These are phyloP conservation scores for Corinectria fuckeliana DNA, from an alignment of 2,329 filamentous ascomycete genomes.

Conservation along the genomic window DNA sequence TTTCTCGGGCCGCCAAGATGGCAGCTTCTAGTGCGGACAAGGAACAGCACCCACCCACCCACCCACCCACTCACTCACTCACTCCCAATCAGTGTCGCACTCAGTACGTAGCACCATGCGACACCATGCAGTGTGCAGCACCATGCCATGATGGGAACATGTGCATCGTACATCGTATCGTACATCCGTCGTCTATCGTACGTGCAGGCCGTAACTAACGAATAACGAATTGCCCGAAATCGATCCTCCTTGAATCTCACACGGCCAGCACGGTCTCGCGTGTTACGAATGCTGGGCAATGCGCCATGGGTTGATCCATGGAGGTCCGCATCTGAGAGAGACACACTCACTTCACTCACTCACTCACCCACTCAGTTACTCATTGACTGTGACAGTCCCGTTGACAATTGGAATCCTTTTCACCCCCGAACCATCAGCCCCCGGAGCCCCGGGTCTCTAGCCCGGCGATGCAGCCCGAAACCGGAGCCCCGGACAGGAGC, in stretches of 20 bases:
- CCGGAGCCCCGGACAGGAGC: conserved; percentile 3
- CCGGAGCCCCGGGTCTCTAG: conserved; percentile 9
- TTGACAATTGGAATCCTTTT: too few species aligned
- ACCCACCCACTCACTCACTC: background rate
- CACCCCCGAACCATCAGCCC: conserved; percentile 1
- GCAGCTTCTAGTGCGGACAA: conserved; percentile 5
- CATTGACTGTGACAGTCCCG: too few species aligned
- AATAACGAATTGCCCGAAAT: conserved; percentile 17
- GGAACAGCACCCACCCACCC: background rate
- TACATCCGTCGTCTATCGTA: conserved; percentile 19
- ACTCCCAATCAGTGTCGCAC: too few species aligned
- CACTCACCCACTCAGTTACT: background rate
- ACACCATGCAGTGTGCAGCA: conserved; percentile 3
- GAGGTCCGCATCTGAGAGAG: background rate
- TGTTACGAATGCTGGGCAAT: background rate
- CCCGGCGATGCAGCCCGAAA: conserved; percentile 17
- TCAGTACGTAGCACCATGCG: conserved; percentile 1
- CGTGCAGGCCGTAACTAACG: conserved; percentile 17
- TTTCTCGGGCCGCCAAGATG: conserved; percentile 15
- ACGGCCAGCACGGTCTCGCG: background rate
- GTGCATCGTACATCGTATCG: conserved; percentile 16
- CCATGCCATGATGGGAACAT: conserved; percentile 12
- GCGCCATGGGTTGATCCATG: background rate
- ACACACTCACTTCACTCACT: background rate
- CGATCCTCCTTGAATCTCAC: conserved; percentile 3